Conservation (phyloP, 345 rosid genomes). For the Arabis alpina region DNA sequence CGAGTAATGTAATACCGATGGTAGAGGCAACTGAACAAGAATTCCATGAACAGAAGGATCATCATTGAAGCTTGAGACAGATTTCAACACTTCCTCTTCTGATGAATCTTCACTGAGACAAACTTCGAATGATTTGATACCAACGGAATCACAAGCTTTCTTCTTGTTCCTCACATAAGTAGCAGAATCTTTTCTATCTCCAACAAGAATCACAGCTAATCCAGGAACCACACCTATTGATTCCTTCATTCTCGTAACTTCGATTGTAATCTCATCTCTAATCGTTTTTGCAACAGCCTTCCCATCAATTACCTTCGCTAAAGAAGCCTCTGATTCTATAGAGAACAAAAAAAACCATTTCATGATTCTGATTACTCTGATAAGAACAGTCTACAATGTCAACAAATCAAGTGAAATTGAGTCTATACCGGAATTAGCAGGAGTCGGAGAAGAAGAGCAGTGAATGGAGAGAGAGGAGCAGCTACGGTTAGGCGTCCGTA, state of each 20-base stretch:
- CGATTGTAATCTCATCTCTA: conserved; percentile 65
- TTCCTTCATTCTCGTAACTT: conserved; percentile 80
- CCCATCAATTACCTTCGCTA: conserved; percentile 77
- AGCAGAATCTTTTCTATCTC: conserved; percentile 81
- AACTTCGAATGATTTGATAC: conserved; percentile 76
- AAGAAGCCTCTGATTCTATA: conserved; percentile 45
- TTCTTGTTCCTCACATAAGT: conserved; percentile 88
- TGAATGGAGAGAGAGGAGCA: conserved; percentile 35
- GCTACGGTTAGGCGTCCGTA: conserved; percentile 28
- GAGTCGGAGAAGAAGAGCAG: conserved; percentile 38
- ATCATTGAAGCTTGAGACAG: conserved; percentile 60
- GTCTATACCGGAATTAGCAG: conserved; percentile 39
- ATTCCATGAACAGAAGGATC: conserved; percentile 87
- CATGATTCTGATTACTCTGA: neutral
- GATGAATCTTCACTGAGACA: conserved; percentile 59
- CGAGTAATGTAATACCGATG: conserved; percentile 77
- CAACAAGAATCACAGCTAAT: conserved; percentile 81
- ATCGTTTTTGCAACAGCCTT: conserved; percentile 70
- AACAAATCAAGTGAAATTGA: too few relatives aligned
- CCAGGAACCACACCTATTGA: conserved; percentile 76
- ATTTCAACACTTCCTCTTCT: conserved; percentile 68
- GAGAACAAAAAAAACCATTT: neutral
- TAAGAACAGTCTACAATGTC: too few relatives aligned
- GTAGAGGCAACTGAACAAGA: conserved; percentile 88
- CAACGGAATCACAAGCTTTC: conserved; percentile 81